These are phyloP conservation scores for Maudiozyma barnettii DNA, from an alignment of 805 yeast species.

Conservation along the genomic window DNA sequence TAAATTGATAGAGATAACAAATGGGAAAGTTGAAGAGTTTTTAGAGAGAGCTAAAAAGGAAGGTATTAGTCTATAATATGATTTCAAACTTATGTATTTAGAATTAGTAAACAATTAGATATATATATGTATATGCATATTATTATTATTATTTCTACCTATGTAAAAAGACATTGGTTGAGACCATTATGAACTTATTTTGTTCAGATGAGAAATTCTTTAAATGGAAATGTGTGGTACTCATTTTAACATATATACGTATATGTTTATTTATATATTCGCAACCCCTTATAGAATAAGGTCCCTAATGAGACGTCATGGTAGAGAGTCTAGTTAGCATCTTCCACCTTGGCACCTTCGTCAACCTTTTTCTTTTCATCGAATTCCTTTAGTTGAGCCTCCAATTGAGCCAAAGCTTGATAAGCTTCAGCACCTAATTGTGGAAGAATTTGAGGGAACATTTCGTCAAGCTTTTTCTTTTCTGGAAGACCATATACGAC, in stretches of 20 bases:
- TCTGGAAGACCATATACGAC: slow-evolving; percentile 93
- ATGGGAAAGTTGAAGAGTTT: slow-evolving; percentile 30
- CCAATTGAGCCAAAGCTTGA: slow-evolving; percentile 78
- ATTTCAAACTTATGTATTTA: background rate
- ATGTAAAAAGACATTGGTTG: too few relatives aligned
- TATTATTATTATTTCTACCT: background rate
- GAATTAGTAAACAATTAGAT: background rate
- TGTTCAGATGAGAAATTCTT: background rate
- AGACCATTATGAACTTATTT: too few relatives aligned
- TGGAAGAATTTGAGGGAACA: slow-evolving; percentile 88
- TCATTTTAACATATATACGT: too few relatives aligned
- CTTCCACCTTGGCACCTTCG: slow-evolving; percentile 1
- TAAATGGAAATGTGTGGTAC: background rate
- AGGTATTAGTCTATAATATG: slow-evolving; percentile 18
- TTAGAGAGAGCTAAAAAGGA: slow-evolving; percentile 22
- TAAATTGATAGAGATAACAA: slow-evolving; percentile 33
- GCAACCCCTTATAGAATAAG: too few relatives aligned
- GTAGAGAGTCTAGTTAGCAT: background rate
- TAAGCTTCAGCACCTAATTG: slow-evolving; percentile 95
- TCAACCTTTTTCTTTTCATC: slow-evolving; percentile 14
- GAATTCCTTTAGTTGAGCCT: slow-evolving; percentile 57
- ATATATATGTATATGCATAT: too few relatives aligned
- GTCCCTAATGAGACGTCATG: too few relatives aligned
- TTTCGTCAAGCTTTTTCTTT: slow-evolving; percentile 83
- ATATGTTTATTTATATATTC: too few relatives aligned